Conservation (phyloP, 225 moss, liverwort and hornwort species). For the Ulota crispa region DNA sequence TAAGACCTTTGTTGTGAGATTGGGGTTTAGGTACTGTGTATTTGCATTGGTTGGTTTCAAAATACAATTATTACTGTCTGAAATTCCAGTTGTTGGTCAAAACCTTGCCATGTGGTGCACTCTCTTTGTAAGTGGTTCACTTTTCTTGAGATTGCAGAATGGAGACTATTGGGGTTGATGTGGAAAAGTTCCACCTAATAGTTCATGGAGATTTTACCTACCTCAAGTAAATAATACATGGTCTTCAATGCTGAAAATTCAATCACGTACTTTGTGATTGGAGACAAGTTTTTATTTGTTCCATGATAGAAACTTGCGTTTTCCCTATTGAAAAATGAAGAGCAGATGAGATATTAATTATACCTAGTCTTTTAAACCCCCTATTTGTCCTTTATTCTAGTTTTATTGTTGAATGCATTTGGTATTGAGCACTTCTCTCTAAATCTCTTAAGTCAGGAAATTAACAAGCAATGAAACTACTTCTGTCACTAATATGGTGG, state of each 20-base stretch:
- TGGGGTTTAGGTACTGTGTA: not conserved
- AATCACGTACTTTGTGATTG: not conserved
- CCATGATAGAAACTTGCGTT: fast-evolving
- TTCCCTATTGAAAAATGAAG: not conserved
- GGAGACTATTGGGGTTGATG: too few species aligned
- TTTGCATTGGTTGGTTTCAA: not conserved
- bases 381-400: not conserved
- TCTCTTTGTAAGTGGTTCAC: too few species aligned
- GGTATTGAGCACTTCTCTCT: too few species aligned
- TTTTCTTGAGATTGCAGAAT: too few species aligned
- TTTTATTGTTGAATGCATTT: too few species aligned
- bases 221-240: not conserved
- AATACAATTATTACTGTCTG: not conserved
- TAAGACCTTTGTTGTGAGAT: not conserved
- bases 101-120: not conserved
- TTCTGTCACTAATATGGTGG: too few species aligned
- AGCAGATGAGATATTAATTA: not conserved
- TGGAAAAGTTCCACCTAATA: too few species aligned
- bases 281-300: not conserved
- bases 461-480: too few species aligned
- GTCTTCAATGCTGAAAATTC: not conserved
- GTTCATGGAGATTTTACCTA: not conserved
- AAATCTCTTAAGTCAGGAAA: too few species aligned
- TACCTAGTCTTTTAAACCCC: not conserved
- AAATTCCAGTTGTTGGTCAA: too few species aligned